Percentiles rank a stretch among this genome's conserved stretches.
Evolutionary conservation across 2,329 filamentous ascomycete species (phyloP).

Genomic region (Clonostachys rosea): DNA sequence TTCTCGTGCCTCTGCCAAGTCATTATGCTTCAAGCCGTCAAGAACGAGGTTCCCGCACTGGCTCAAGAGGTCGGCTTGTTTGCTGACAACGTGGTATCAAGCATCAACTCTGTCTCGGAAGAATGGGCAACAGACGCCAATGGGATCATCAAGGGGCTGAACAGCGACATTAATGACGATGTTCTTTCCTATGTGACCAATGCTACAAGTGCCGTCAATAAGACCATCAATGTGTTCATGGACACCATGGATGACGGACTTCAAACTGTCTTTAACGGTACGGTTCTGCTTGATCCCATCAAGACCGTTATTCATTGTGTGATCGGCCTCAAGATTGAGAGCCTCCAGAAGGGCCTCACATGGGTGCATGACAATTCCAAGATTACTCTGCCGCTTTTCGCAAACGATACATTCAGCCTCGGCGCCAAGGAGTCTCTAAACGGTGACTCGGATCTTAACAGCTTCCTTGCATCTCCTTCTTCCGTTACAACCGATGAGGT

Average conservation of each 20-base stretch:
- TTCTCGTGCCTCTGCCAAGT: conserved; percentile 81
- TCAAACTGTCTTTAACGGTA: conserved; percentile 75
- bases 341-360: conserved; percentile 82
- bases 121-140: conserved; percentile 78
- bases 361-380: conserved; percentile 90
- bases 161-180: conserved; percentile 75
- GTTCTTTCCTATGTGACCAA: conserved; percentile 85
- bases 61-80: conserved; percentile 73
- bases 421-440: conserved; percentile 62
- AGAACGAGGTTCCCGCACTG: conserved; percentile 72
- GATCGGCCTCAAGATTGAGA: conserved; percentile 80
- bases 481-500: conserved; percentile 76
- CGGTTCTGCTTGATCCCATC: conserved; percentile 73
- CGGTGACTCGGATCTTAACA: conserved; percentile 55
- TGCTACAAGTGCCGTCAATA: conserved; percentile 76
- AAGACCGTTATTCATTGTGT: conserved; percentile 79
- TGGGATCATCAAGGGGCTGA: conserved; percentile 63
- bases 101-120: conserved; percentile 67
- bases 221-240: conserved; percentile 80
- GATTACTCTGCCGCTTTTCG: conserved; percentile 72
- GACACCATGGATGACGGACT: conserved; percentile 71
- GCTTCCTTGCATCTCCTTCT: conserved; percentile 74
- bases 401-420: conserved; percentile 76
- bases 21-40: conserved; percentile 67
- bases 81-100: conserved; percentile 70